Conservation (phyloP, 2,329 filamentous ascomycete genomes). For the Colletotrichum simmondsii region DNA sequence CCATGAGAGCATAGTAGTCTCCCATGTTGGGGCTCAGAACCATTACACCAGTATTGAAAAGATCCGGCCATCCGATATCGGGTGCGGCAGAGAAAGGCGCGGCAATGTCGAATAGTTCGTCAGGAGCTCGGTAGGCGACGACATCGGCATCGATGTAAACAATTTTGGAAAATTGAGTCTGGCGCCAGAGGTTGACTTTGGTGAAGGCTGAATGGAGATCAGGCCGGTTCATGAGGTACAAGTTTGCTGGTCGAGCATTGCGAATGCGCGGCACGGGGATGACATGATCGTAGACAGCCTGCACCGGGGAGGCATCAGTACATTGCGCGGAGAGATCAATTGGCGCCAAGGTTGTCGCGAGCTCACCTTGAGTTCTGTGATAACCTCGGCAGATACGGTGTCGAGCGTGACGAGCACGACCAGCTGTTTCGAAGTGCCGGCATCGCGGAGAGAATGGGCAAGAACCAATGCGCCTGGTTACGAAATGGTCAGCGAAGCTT, state of each 20-base stretch:
- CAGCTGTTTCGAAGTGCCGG: conserved; percentile 85
- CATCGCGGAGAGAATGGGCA: conserved; percentile 93
- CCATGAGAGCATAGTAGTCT: conserved; percentile 86
- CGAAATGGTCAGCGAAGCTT: conserved; percentile 30
- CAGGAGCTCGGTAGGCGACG: conserved; percentile 88
- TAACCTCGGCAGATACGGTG: conserved; percentile 77
- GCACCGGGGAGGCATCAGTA: not conserved
- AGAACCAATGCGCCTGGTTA: conserved; percentile 87
- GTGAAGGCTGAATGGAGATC: conserved; percentile 95
- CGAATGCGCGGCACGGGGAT: conserved; percentile 84
- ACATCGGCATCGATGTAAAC: conserved; percentile 96
- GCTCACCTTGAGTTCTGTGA: conserved; percentile 80
- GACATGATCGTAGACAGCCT: conserved; percentile 89
- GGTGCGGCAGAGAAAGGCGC: conserved; percentile 78
- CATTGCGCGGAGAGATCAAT: not conserved
- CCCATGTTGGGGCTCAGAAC: conserved; percentile 86
- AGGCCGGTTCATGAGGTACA: conserved; percentile 89
- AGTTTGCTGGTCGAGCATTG: conserved; percentile 82
- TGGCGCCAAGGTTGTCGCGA: not conserved
- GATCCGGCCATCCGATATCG: conserved; percentile 97
- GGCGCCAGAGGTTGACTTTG: conserved; percentile 94
- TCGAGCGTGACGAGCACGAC: conserved; percentile 87
- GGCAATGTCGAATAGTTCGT: conserved; percentile 84
- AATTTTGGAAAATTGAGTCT: conserved; percentile 89
- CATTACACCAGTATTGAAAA: conserved; percentile 99